A percentile compares a stretch with the other conserved stretches of the same genome.
Conservation (phyloP, 148 eudicot species). For the Spergularia marina region DNA sequence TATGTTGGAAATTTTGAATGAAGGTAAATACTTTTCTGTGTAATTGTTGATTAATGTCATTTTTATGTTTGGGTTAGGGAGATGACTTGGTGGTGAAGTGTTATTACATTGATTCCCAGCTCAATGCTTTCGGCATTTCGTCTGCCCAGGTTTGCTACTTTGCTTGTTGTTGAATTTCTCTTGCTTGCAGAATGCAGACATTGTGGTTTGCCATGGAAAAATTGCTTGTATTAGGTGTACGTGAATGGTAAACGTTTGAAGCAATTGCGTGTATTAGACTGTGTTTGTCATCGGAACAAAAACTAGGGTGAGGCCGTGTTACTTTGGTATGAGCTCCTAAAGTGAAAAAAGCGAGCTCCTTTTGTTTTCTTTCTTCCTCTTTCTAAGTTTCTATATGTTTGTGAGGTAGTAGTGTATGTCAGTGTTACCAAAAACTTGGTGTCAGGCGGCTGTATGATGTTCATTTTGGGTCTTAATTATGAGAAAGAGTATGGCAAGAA, state of each 20-base stretch:
- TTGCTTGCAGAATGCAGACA: neutral
- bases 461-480: neutral
- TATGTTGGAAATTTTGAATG: too few species aligned
- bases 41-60: neutral
- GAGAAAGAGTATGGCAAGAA: neutral
- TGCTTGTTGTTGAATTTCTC: conserved; percentile 4
- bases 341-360: too few species aligned
- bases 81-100: conserved; percentile 73
- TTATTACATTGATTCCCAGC: conserved; percentile 77
- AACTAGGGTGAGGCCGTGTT: neutral
- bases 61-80: conserved; percentile 39
- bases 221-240: neutral
- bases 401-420: too few species aligned
- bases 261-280: neutral
- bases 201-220: neutral
- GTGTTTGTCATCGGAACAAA: neutral
- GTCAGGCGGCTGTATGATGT: neutral
- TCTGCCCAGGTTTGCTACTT: conserved; percentile 83
- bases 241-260: neutral
- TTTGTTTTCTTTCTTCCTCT: too few species aligned
- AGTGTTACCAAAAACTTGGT: neutral
- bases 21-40: neutral
- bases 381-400: too few species aligned
- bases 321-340: neutral
- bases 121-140: conserved; percentile 78